phyloP scores from a whole-genome alignment of 257 asterid genomes.

The Solanum boliviense region DNA sequence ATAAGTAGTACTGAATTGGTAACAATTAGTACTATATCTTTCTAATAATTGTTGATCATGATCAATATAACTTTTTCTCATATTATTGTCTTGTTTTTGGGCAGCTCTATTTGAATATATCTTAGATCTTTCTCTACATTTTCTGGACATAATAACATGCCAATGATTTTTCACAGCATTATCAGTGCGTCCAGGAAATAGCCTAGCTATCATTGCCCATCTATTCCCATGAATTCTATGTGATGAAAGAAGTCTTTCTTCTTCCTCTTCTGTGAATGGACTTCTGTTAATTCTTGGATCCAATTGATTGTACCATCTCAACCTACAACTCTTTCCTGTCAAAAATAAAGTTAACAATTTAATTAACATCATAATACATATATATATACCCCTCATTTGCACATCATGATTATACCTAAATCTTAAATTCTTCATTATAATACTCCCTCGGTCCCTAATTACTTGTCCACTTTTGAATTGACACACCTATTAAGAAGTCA shows the following conservation, averaged over 20 bases:
- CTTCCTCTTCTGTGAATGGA: constrained; percentile 83
- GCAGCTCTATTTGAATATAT: constrained; percentile 11
- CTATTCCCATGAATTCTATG: constrained; percentile 77
- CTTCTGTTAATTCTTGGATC: constrained; percentile 77
- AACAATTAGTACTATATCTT: neutral
- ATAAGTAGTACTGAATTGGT: constrained; percentile 2
- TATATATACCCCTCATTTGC: neutral
- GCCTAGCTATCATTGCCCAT: constrained; percentile 82
- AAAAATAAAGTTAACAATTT: neutral
- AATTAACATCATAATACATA: neutral
- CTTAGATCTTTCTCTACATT: constrained; percentile 54
- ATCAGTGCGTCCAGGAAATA: constrained; percentile 82
- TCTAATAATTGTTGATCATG: constrained; percentile 14
- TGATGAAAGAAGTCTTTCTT: constrained; percentile 67
- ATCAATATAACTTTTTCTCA: constrained; percentile 2
- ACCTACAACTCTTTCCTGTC: constrained; percentile 85
- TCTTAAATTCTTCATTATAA: neutral
- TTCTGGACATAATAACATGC: constrained; percentile 87
- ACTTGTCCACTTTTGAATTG: no score
- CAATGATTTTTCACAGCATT: constrained; percentile 92
- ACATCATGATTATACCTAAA: neutral
- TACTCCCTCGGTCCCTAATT: no score
- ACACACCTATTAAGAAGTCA: no score
- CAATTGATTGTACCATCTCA: constrained; percentile 89
- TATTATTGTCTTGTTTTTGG: neutral